Evolutionary conservation across 768 basidiomycete species (phyloP).

Genomic region (Mrakia frigida): DNA sequence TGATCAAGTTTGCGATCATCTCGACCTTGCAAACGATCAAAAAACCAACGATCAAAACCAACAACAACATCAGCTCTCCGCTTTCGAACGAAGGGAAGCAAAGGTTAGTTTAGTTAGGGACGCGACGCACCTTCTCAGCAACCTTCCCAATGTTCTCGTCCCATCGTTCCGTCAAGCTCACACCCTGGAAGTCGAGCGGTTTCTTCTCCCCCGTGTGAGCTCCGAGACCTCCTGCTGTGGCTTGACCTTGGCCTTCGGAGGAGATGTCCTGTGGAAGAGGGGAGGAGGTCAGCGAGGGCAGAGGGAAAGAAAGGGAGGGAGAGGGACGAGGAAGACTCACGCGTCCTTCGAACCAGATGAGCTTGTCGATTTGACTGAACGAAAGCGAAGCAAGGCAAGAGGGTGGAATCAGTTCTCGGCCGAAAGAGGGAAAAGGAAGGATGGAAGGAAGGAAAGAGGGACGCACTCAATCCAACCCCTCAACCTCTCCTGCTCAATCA

Average conservation of each 20-base stretch:
- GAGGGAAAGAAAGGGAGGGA: not conserved
- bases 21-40: constrained; percentile 23
- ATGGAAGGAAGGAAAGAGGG: not conserved
- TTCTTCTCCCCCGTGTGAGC: constrained; percentile 62
- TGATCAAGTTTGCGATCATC: constrained; percentile 30
- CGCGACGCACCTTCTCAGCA: constrained; percentile 72
- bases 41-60: too few species aligned
- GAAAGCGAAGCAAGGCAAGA: not conserved
- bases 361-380: constrained; percentile 68
- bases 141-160: constrained; percentile 86
- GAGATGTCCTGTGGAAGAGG: constrained; percentile 15
- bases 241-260: constrained; percentile 14
- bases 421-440: not conserved
- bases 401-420: not conserved
- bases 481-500: constrained; percentile 96
- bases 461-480: constrained; percentile 74
- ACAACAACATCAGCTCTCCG: not conserved
- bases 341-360: constrained; percentile 87
- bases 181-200: constrained; percentile 69
- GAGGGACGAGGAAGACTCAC: not conserved
- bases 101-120: not conserved
- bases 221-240: constrained; percentile 46
- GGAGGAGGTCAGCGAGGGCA: not conserved
- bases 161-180: constrained; percentile 90
- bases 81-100: not conserved